phyloP scores from a whole-genome alignment of 129 eudicot species.

The Flaveria trinervia region DNA sequence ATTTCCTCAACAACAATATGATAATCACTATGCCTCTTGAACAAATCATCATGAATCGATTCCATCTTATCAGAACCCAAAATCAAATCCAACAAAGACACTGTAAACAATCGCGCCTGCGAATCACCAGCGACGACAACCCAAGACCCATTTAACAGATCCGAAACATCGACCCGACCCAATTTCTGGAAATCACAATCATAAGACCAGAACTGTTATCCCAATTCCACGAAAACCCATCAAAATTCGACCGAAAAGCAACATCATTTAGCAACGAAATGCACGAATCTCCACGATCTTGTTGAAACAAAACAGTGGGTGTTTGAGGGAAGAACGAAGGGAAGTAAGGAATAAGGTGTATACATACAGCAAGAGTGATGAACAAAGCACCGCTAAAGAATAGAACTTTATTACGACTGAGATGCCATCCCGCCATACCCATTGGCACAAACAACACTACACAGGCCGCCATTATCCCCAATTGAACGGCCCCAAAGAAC shows the following conservation, averaged over 20 bases:
- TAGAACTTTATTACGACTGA: slow-evolving; percentile 90
- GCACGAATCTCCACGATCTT: slow-evolving; percentile 54
- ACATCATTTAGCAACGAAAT: slow-evolving; percentile 53
- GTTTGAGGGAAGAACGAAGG: slow-evolving; percentile 45
- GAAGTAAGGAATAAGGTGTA: slow-evolving; percentile 84
- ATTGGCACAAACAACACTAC: slow-evolving; percentile 85
- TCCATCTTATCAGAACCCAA: slow-evolving; percentile 60
- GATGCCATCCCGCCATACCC: slow-evolving; percentile 98
- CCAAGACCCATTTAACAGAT: slow-evolving; percentile 92
- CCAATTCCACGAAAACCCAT: slow-evolving; percentile 61
- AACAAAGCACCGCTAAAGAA: slow-evolving; percentile 91
- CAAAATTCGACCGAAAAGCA: slow-evolving; percentile 23
- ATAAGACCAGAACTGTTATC: slow-evolving; percentile 26
- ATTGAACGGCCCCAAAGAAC: slow-evolving; percentile 90
- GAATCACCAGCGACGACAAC: slow-evolving; percentile 95
- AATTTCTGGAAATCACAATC: slow-evolving; percentile 70
- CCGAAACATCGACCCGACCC: slow-evolving; percentile 66
- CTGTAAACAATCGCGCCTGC: slow-evolving; percentile 71
- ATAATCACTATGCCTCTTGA: slow-evolving; percentile 92
- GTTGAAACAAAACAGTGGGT: slow-evolving; percentile 28
- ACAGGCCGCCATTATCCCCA: slow-evolving; percentile 88
- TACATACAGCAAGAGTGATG: slow-evolving; percentile 86
- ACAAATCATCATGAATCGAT: slow-evolving; percentile 66
- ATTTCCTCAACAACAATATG: slow-evolving; percentile 56
- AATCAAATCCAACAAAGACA: slow-evolving; percentile 71